phyloP scores from a whole-genome alignment of 176 grass and related monocot species.

The Oryza meyeriana region DNA sequence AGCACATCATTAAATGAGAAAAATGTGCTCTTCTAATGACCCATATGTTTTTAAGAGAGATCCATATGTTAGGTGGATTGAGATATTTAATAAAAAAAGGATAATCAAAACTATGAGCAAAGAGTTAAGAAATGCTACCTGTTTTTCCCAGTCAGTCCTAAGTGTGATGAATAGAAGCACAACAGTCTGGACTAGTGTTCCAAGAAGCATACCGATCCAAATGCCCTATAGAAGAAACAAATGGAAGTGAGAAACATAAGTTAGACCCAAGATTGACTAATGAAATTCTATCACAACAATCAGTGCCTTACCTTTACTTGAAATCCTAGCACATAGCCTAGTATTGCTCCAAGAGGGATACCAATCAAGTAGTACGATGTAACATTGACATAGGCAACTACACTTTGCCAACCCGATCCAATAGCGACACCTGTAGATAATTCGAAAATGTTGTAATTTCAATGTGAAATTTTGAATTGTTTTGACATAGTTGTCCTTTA shows the following conservation, averaged over 20 bases:
- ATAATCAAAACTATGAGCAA: background rate
- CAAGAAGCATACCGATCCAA: conserved; percentile 88
- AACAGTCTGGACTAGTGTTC: conserved; percentile 62
- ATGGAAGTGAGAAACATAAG: background rate
- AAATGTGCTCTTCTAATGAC: background rate
- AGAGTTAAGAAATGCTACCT: conserved; percentile 36
- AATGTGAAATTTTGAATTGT: conserved; percentile 38
- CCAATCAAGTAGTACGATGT: conserved; percentile 80
- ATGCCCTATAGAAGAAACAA: conserved; percentile 58
- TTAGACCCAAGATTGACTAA: background rate
- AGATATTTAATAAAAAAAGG: background rate
- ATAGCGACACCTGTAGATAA: conserved; percentile 63
- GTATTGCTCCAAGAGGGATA: conserved; percentile 57
- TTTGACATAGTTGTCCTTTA: background rate
- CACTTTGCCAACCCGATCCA: conserved; percentile 69
- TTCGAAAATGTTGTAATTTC: background rate
- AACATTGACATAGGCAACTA: conserved; percentile 86
- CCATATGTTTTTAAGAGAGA: background rate
- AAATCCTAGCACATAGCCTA: conserved; percentile 58
- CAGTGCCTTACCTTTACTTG: conserved; percentile 58
- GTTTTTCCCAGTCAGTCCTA: conserved; percentile 65
- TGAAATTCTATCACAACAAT: background rate
- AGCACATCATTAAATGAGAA: background rate
- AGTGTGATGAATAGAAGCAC: conserved; percentile 65
- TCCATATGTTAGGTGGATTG: background rate